A percentile compares a stretch with the other conserved stretches of the same genome.
phyloP scores from a whole-genome alignment of 768 basidiomycete genomes.

The Leucogyrophana mollusca region DNA sequence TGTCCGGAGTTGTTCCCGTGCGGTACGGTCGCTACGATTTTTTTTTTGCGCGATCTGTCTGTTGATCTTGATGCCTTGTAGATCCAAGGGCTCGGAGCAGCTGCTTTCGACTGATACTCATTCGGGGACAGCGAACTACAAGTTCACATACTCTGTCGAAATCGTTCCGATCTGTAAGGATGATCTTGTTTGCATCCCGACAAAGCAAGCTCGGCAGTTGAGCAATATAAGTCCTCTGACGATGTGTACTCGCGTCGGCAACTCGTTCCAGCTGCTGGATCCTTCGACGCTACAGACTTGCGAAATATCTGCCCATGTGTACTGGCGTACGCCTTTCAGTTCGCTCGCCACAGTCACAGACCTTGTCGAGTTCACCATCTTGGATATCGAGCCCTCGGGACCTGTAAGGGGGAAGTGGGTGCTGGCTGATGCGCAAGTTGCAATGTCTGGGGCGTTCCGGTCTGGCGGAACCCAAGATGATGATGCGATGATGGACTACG shows the following conservation, averaged over 20 bases:
- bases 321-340: slow-evolving; percentile 92
- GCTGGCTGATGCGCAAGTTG: slow-evolving; percentile 88
- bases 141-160: slow-evolving; percentile 96
- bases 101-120: slow-evolving; percentile 92
- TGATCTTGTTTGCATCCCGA: slow-evolving; percentile 89
- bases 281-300: slow-evolving; percentile 80
- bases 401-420: slow-evolving; percentile 72
- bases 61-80: slow-evolving; percentile 25
- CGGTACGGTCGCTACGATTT: slow-evolving; percentile 58
- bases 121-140: slow-evolving; percentile 90
- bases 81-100: slow-evolving; percentile 93
- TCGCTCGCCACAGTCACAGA: slow-evolving; percentile 80
- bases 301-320: slow-evolving; percentile 75
- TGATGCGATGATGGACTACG: slow-evolving; percentile 59
- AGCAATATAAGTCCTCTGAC: slow-evolving; percentile 89
- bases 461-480: slow-evolving; percentile 45
- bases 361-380: slow-evolving; percentile 90
- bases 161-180: slow-evolving; percentile 98
- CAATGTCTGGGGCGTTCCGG: slow-evolving; percentile 75
- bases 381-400: slow-evolving; percentile 88
- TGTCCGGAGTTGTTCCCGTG: slow-evolving; percentile 83
- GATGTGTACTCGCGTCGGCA: slow-evolving; percentile 89
- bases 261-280: slow-evolving; percentile 88
- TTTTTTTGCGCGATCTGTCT: not conserved
- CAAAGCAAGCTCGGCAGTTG: slow-evolving; percentile 75